Evolutionary conservation across 2,329 filamentous ascomycete species (phyloP), one percentile per base, ranked within the genome.

Genomic region (Cordyceps cateniannulata): DNA sequence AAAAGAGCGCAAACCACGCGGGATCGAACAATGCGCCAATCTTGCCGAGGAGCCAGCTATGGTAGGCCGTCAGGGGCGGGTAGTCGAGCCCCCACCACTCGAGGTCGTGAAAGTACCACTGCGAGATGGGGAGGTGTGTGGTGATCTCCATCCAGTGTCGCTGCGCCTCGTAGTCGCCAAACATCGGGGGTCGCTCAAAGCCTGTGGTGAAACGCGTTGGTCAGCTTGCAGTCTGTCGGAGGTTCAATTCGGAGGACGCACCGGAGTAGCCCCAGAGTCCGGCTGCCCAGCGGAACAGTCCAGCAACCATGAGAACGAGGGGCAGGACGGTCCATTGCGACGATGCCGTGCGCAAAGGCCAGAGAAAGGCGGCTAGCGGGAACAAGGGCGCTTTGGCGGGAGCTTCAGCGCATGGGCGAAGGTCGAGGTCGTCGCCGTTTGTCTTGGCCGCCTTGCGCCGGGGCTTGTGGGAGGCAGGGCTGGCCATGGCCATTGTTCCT

Each of bases 121-220:
- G 89, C 12, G 91, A 95, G 42, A 96, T 81, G 16, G 95, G 95
- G 2, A 99, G 80, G 62, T 96, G 85, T 9, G 85, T 90, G 2
- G 95, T 97, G 65, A 99, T 81, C 71, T 99, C 95, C 93, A 99
- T 96, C 95, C 95, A 99, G 75, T 99, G 95, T 68, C 95, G 81
- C 74, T 99, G 95, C 3, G 96, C 95, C 78, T 99, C 95, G 76
- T 96, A 99, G 75, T 99, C 95, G 66, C 95, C 95, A 70, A 93
- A 90, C 86, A 97, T 92, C 6, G 95, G 95, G 40, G 93, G 93
- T 63, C 84, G 85, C 62, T 88, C 79, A 69, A 88, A 90, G 60
- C 93, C 90, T 92, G 63, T 4, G 60, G 49, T 45, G 32, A 32
- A 29, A 44, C 64, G 63, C 55, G n/a, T n/a, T n/a, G 20, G 59